Evolutionary conservation across 495 filamentous ascomycete genomes (phyloP), one percentile per base, ranked within the genome.

Genomic region (Parathielavia appendiculata): DNA sequence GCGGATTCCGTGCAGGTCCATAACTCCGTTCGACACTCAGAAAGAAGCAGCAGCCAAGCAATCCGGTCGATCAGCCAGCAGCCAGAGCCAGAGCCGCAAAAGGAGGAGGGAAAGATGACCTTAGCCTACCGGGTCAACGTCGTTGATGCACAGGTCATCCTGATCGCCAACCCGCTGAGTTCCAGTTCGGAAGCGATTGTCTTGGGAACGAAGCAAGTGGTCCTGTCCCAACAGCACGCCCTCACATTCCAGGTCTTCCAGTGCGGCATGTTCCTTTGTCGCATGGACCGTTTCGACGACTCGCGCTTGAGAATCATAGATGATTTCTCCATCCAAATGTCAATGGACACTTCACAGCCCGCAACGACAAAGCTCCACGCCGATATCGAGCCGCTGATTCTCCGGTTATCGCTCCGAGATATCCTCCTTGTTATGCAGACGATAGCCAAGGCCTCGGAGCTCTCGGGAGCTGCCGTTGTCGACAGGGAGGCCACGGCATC

Each of bases 211-310:
- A 97, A 97, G 69, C 90, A 98, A 67, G 83, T 97, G 7, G 79
- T 97, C 8, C 76, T 97, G 12, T 93, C 93, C 14, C 89, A 93
- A 66, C 93, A 98, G 71, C 90, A 97, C 75, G 90, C 92, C 22
- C 80, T 91, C 50, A 96, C 95, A 11, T 77, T 98, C 56, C 95
- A 97, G 65, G 81, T 97, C 10, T 88, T 88, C 38, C 84, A 96
- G 65, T 85, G 97, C 46, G 95, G 93, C 56, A 97, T 98, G 92
- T 98, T 97, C 72, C 76, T 98, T 38, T 98, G 93, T 68, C 89
- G 93, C 30, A 97, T 98, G 95, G 93, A 98, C 67, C 87, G 88
- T 60, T 95, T 96, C 61, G 92, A 96, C 55, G 89, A 85, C 17
- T 87, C 83, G 51, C 81, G 89, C 38, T 81, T 97, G 41, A 85